Evolutionary conservation across 2,329 filamentous ascomycete genomes (phyloP), one percentile per base, ranked within the genome.

Genomic region (Tolypocladium album): DNA sequence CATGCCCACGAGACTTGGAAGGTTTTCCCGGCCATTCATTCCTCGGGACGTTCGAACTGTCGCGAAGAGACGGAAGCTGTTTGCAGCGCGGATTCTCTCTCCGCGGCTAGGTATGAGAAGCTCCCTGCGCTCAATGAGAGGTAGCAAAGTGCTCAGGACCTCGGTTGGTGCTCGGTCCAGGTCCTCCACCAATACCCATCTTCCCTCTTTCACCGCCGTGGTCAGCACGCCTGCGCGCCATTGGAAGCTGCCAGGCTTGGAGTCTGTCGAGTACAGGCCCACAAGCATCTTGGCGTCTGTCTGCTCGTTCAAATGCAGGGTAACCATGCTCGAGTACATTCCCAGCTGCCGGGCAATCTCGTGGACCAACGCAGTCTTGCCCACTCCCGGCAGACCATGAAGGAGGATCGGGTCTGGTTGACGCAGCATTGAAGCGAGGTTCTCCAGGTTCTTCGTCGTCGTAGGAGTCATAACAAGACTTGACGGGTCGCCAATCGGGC

Each of bases 121-220:
- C 71, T 97, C 91, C n/a, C 90, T 87, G 61, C 89, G 86, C 74
- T 99, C 94, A 61, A 99, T 92, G 11, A 99, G 81, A 12, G 95
- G 94, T 34, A 99, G 79, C 36, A 99, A 82, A 17, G 92, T 92
- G 71, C 93, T 96, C 72, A 99, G 86, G 56, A 99, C 90, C 73
- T 99, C 94, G 65, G 90, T 93, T 5, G 95, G 94, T 13, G 94
- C 94, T 63, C 93, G 87, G 71, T 99, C 92, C 47, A 99, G 81
- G 72, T 99, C 95, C 73, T 99, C 95, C 61, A 99, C 95, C 64
- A 99, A 80, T 8, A 99, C 89, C 95, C 94, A 99, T 68, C 93
- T 84, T 20, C 94, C 95, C 77, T 99, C 93, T 69, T 84, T 88
- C 3, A 97, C 92, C 42, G 95, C 95, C 38, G 91, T 96, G 0